These are phyloP conservation scores for Eimeria tenella DNA, from an alignment of 169 alveolate species.

Conservation along the genomic window DNA sequence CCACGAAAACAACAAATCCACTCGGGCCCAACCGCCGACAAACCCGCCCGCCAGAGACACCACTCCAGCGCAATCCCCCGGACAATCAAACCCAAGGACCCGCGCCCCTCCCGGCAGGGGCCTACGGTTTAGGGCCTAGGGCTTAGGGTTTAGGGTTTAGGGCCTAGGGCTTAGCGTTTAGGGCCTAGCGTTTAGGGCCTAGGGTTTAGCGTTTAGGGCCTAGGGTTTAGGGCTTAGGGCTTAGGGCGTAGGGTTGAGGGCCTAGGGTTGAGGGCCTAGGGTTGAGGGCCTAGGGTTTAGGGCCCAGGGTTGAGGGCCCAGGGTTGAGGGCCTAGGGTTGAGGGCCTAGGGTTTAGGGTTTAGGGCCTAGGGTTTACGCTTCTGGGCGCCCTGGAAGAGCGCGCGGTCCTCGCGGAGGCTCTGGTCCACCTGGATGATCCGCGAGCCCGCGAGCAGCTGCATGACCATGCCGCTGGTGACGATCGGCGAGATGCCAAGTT, in stretches of 20 bases:
- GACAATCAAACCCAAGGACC: no score
- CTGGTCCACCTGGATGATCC: conserved; percentile 99
- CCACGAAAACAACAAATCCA: no score
- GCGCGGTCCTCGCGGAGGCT: conserved; percentile 98
- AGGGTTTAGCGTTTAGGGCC: not conserved
- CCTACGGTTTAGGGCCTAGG: no score
- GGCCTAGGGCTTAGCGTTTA: no score
- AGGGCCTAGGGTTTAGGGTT: not conserved
- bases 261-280: not conserved
- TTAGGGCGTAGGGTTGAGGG: not conserved
- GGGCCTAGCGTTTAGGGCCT: not conserved
- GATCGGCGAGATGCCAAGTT: conserved; percentile 98
- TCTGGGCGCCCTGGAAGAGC: conserved; percentile 94
- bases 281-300: no score
- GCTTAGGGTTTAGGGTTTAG: no score
- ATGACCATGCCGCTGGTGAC: conserved; percentile 99
- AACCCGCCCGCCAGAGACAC: no score
- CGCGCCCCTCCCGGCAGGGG: no score
- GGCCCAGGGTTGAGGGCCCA: not conserved
- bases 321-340: not conserved
- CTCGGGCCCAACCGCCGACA: no score
- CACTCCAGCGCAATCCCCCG: no score
- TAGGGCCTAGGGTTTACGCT: conserved; percentile 19
- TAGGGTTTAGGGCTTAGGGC: not conserved
- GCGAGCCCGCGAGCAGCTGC: conserved; percentile 99